Conservation (phyloP, 805 yeast species). For the Cyberlindnera mississippiensis region DNA sequence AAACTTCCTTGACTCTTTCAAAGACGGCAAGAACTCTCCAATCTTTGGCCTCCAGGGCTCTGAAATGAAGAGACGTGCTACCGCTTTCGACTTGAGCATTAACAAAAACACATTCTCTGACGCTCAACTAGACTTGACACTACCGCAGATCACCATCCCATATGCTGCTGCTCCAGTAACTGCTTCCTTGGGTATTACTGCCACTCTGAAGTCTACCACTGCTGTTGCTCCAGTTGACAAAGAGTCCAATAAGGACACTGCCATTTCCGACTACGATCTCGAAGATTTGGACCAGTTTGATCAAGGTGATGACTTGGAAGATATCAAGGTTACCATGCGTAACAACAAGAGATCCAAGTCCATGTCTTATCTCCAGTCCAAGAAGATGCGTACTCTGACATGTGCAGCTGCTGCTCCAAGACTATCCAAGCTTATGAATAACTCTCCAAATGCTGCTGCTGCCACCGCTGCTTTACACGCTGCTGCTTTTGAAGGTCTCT, state of each 20-base stretch:
- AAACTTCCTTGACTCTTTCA: slow-evolving; percentile 22
- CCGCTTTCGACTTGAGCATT: slow-evolving; percentile 49
- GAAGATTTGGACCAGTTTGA: slow-evolving; percentile 40
- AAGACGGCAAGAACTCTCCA: slow-evolving; percentile 15
- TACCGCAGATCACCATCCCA: slow-evolving; percentile 51
- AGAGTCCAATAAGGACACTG: slow-evolving; percentile 10
- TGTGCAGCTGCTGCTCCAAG: slow-evolving; percentile 86
- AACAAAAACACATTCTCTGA: slow-evolving; percentile 36
- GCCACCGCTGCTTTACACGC: slow-evolving; percentile 72
- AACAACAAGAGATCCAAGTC: slow-evolving; percentile 60
- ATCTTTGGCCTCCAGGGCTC: slow-evolving; percentile 5
- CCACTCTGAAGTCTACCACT: slow-evolving; percentile 16
- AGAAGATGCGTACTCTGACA: slow-evolving; percentile 46
- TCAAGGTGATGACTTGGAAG: slow-evolving; percentile 35
- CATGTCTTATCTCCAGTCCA: slow-evolving; percentile 50
- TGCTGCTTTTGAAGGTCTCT: slow-evolving; percentile 53
- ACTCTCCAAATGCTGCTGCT: slow-evolving; percentile 62
- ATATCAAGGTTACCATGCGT: slow-evolving; percentile 38
- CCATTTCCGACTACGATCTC: slow-evolving; percentile 40
- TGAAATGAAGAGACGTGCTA: slow-evolving; percentile 43
- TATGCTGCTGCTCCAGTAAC: slow-evolving; percentile 77
- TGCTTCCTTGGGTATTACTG: slow-evolving; percentile 46
- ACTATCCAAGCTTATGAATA: slow-evolving; percentile 57
- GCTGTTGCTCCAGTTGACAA: not conserved
- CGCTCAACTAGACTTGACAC: slow-evolving; percentile 33